Percentiles rank a stretch among this genome's conserved stretches.
phyloP scores from a whole-genome alignment of 257 asterid species.

The Handroanthus guayacan region DNA sequence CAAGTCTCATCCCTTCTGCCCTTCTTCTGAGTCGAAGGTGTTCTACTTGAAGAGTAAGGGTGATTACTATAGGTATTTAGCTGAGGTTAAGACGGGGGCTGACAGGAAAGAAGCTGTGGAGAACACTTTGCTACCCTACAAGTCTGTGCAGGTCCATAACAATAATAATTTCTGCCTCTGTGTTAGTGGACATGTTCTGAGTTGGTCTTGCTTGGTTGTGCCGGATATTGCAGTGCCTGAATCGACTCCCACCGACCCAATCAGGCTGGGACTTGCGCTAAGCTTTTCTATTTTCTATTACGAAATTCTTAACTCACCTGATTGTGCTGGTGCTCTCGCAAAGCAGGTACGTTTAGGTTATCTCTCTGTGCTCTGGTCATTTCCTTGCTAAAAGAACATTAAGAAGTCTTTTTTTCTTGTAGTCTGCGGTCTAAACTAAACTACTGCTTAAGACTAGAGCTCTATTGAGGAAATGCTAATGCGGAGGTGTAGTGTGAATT shows the following conservation, averaged over 20 bases:
- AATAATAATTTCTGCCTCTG: background rate
- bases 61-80: conserved; percentile 69
- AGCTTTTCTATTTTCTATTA: conserved; percentile 80
- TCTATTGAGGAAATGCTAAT: background rate
- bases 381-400: background rate
- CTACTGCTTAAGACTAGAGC: background rate
- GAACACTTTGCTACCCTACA: conserved; percentile 69
- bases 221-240: conserved; percentile 80
- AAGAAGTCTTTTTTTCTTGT: background rate
- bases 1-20: conserved; percentile 64
- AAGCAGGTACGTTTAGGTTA: conserved; percentile 52
- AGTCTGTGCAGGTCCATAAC: conserved; percentile 65
- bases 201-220: conserved; percentile 14
- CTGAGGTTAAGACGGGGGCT: conserved; percentile 71
- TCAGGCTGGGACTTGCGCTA: conserved; percentile 81
- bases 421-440: background rate
- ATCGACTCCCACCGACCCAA: conserved; percentile 76
- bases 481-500: background rate
- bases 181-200: background rate
- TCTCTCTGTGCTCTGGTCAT: background rate
- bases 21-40: conserved; percentile 69
- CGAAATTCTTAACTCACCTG: conserved; percentile 72
- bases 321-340: conserved; percentile 77
- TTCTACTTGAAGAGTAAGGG: conserved; percentile 80
- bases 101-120: conserved; percentile 78